Conservation (phyloP, 352 stramenopile species). For the Phytopythium oedochilum region DNA sequence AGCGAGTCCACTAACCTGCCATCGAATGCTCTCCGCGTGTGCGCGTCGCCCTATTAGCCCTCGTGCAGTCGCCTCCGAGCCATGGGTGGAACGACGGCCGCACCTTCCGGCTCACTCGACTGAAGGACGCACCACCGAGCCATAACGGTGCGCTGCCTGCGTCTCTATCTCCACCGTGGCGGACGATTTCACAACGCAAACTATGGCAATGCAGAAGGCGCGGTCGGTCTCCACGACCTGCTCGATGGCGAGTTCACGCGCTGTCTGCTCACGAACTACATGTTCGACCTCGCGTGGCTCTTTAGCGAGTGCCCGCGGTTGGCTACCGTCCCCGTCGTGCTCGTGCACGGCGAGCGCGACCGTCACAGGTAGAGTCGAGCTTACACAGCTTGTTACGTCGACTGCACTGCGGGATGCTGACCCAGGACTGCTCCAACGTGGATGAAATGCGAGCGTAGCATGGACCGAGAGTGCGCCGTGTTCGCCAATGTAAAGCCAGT, state of each 20-base stretch:
- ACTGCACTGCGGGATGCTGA: background rate
- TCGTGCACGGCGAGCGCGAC: conserved; percentile 74
- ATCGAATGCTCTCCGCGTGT: no score
- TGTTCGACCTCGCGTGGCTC: conserved; percentile 74
- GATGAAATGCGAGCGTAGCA: conserved; percentile 14
- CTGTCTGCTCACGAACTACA: conserved; percentile 81
- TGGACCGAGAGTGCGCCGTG: conserved; percentile 47
- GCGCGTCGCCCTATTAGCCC: background rate
- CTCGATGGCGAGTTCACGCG: conserved; percentile 52
- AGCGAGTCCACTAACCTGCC: no score
- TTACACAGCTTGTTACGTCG: background rate
- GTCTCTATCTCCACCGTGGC: background rate
- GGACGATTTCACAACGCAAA: background rate
- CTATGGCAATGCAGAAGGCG: conserved; percentile 18
- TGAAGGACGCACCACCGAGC: conserved; percentile 23
- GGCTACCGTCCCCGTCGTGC: conserved; percentile 52
- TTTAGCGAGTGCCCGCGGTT: conserved; percentile 58
- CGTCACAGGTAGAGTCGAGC: conserved; percentile 19
- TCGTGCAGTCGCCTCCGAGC: background rate
- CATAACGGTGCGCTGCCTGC: conserved; percentile 39
- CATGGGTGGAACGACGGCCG: background rate
- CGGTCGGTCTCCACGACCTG: conserved; percentile 39
- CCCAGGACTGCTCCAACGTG: background rate
- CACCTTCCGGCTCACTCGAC: conserved; percentile 32
- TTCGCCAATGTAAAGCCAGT: conserved; percentile 61